Evolutionary conservation across 768 basidiomycete genomes (phyloP), one percentile per base, ranked within the genome.

Genomic region (Psilocybe azurescens): DNA sequence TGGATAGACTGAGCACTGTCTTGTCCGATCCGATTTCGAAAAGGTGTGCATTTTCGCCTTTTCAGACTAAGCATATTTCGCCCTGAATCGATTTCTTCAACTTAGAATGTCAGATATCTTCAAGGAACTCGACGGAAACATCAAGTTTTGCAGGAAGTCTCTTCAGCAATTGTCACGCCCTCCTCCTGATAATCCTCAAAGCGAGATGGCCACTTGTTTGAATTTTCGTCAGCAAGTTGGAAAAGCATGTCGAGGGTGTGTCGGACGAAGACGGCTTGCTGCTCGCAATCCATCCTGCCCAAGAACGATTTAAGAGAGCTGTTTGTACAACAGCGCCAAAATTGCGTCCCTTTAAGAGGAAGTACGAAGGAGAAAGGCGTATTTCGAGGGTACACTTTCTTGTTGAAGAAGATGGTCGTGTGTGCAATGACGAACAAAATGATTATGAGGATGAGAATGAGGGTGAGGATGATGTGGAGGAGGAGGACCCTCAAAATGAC

Each of bases 21-120:
- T 70, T 94, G 0, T 89, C 89, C 0, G 84, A 87, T 29, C 72
- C 89, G 3, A 89, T 92, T 39, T 73, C 81, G 0, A 86, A 85
- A 64, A 75, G 87, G 91, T 89, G 56, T 1, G 77, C 72, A 5
- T 4, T 24, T 0, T 24, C 24, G 0, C 24, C 24, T 24, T 24
- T 24, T 24, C 24, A 24, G 24, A 24, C 24, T 24, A 24, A 24
- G 24, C 24, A 2, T 24, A 24, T 24, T 24, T 24, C 24, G 2
- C 24, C 24, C 24, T 24, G 24, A 24, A 24, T 24, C 24, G 24
- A 24, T 30, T 30, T 53, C 33, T 10, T 11, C 33, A 36, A 36
- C 11, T 11, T 16, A 92, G 91, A 47, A 77, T 92, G 0, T 89
- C 90, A 0, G 74, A 83, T 60, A 85, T 91, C 9, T 83, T 86